Evolutionary conservation across 169 alveolate genomes (phyloP).

Genomic region (Eimeria brunetti): DNA sequence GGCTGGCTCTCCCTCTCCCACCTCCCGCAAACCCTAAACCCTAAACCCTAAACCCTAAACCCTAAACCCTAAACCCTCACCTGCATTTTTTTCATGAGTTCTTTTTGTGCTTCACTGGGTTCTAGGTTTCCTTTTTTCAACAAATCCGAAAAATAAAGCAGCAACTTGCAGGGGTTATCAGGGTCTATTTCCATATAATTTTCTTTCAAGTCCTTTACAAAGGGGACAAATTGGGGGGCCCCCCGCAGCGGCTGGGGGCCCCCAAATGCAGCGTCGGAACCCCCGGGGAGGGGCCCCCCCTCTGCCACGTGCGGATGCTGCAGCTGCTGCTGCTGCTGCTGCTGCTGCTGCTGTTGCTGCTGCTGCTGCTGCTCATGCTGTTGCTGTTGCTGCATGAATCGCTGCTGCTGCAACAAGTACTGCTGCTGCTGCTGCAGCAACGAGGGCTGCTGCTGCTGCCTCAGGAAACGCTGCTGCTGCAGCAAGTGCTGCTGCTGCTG

Average conservation of each 20-base stretch:
- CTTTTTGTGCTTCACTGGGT: conserved; percentile 48
- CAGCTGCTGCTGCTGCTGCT: background rate
- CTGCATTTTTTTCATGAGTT: conserved; percentile 48
- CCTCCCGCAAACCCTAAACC: background rate
- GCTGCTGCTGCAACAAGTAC: background rate
- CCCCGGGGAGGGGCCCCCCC: background rate
- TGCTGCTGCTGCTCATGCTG: background rate
- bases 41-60: conserved; percentile 18
- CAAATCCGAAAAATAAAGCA: conserved; percentile 20
- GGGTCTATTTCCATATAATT: conserved; percentile 38
- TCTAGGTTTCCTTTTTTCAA: conserved; percentile 30
- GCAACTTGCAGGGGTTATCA: conserved; percentile 40
- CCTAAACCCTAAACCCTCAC: conserved; percentile 33
- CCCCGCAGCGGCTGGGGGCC: conserved; percentile 15
- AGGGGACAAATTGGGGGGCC: conserved; percentile 8
- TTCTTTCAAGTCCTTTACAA: background rate
- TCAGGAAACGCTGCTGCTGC: too few relatives aligned
- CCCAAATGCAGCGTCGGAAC: background rate
- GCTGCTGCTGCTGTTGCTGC: background rate
- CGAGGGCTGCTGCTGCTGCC: background rate
- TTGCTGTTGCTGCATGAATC: background rate
- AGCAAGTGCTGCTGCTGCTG: too few relatives aligned
- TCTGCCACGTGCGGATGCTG: background rate
- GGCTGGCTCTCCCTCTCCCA: too few relatives aligned
- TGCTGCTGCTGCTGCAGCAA: background rate